A percentile compares a stretch with the other conserved stretches of the same genome.
Conservation (phyloP, 1,284 basidiomycete genomes). For the Uromyces viciae-fabae region DNA sequence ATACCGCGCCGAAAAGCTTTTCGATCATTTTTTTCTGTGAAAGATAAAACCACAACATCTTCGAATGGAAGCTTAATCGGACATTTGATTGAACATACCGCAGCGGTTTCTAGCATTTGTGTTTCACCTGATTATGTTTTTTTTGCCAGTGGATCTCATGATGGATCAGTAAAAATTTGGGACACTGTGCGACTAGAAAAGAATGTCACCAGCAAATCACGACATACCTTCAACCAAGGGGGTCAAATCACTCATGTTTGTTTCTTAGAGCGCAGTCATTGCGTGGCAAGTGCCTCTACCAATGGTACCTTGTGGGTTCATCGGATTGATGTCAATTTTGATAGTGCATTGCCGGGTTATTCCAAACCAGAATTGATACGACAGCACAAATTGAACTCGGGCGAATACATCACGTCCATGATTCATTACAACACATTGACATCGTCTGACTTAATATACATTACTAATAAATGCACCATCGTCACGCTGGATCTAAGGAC, state of each 20-base stretch:
- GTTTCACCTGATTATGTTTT: constrained; percentile 91
- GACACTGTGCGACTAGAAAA: constrained; percentile 73
- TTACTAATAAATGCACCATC: constrained; percentile 75
- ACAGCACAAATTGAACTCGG: constrained; percentile 54
- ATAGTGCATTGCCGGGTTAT: constrained; percentile 55
- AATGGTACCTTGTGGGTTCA: constrained; percentile 56
- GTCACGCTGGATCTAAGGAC: constrained; percentile 77
- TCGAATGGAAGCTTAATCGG: constrained; percentile 73
- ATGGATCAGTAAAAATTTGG: constrained; percentile 79
- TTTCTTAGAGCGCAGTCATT: constrained; percentile 55
- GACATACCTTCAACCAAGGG: constrained; percentile 55
- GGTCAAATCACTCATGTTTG: constrained; percentile 54
- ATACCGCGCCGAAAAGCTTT: constrained; percentile 59
- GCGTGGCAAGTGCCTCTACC: constrained; percentile 55
- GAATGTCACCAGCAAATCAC: constrained; percentile 61
- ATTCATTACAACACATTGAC: constrained; percentile 54
- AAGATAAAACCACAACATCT: constrained; percentile 50
- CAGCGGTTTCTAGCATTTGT: constrained; percentile 71
- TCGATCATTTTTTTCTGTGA: constrained; percentile 51
- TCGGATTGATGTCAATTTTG: constrained; percentile 54
- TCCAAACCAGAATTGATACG: constrained; percentile 54
- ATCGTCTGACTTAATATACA: constrained; percentile 64
- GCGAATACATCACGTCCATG: constrained; percentile 55
- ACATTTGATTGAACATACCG: constrained; percentile 78
- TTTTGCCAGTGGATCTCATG: constrained; percentile 83